phyloP scores from a whole-genome alignment of 768 basidiomycete genomes.

The Serendipita sp. region DNA sequence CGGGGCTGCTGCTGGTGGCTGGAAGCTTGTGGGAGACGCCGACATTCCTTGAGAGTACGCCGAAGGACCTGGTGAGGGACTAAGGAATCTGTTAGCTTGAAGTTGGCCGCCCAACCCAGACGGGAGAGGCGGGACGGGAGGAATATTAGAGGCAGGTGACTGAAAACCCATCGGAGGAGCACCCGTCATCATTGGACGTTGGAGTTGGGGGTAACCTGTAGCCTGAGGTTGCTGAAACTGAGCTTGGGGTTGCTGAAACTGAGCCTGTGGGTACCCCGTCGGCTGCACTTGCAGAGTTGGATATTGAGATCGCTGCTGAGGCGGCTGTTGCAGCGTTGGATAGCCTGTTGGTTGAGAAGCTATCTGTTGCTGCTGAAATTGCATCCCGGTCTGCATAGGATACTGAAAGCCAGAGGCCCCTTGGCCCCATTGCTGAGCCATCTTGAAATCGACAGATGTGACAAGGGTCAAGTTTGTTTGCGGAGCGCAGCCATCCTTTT shows the following conservation, averaged over 20 bases:
- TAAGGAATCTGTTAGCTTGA: constrained; percentile 30
- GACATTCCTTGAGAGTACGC: not conserved
- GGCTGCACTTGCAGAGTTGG: constrained; percentile 36
- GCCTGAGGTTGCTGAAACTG: constrained; percentile 40
- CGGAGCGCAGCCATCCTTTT: not conserved
- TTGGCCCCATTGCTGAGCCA: constrained; percentile 61
- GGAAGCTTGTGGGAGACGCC: constrained; percentile 39
- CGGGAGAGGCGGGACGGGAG: constrained; percentile 51
- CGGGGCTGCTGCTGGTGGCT: constrained; percentile 18
- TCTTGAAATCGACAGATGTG: constrained; percentile 15
- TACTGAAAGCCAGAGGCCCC: constrained; percentile 54
- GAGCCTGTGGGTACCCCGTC: constrained; percentile 32
- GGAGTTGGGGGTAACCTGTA: constrained; percentile 26
- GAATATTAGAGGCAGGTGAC: constrained; percentile 27
- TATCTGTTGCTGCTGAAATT: constrained; percentile 24
- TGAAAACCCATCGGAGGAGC: constrained; percentile 16
- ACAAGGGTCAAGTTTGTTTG: not conserved
- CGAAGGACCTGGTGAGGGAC: constrained; percentile 32
- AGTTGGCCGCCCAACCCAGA: constrained; percentile 28
- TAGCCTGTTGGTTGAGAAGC: constrained; percentile 24
- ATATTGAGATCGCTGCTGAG: not conserved
- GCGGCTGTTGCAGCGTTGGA: constrained; percentile 8
- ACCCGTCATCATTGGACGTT: constrained; percentile 13
- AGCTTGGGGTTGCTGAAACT: constrained; percentile 29
- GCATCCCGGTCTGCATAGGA: constrained; percentile 57